Evolutionary conservation across 805 yeast genomes (phyloP).

Genomic region (Teunomyces lycoperdinae): DNA sequence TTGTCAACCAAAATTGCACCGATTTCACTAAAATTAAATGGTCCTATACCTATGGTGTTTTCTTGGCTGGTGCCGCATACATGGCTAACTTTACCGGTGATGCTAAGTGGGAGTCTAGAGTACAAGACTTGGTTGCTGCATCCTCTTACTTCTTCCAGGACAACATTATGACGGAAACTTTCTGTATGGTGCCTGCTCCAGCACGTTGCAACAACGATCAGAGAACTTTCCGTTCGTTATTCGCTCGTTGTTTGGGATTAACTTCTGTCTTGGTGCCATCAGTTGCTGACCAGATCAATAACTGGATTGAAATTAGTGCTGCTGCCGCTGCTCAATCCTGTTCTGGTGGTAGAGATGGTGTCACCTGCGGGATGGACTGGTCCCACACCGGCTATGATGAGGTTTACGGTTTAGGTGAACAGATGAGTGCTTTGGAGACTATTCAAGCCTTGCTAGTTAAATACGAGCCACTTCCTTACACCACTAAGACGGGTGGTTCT

Average conservation of each 20-base stretch:
- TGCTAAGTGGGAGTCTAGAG: conserved; percentile 39
- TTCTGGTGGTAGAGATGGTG: conserved; percentile 78
- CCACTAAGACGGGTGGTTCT: conserved; percentile 35
- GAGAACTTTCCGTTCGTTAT: conserved; percentile 69
- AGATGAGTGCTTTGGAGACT: conserved; percentile 68
- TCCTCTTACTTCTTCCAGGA: conserved; percentile 44
- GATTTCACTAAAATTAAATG: conserved; percentile 52
- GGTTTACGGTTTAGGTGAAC: conserved; percentile 73
- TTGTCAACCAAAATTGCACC: conserved; percentile 43
- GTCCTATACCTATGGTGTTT: conserved; percentile 70
- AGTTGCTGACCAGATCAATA: conserved; percentile 39
- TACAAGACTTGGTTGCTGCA: conserved; percentile 35
- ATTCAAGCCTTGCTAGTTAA: conserved; percentile 46
- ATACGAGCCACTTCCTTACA: conserved; percentile 34
- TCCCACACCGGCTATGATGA: conserved; percentile 58
- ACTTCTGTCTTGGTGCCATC: conserved; percentile 55
- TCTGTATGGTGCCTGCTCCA: conserved; percentile 48
- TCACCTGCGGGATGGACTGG: conserved; percentile 81
- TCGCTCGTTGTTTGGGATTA: conserved; percentile 59
- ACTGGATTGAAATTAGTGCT: conserved; percentile 50
- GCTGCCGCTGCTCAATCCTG: conserved; percentile 68
- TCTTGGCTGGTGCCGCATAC: conserved; percentile 68
- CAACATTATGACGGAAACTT: conserved; percentile 56
- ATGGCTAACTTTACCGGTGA: conserved; percentile 60
- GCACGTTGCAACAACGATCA: conserved; percentile 68